Percentiles rank a stretch among this genome's conserved stretches.
Conservation (phyloP, 2,329 filamentous ascomycete genomes). For the Aspergillus sp. region DNA sequence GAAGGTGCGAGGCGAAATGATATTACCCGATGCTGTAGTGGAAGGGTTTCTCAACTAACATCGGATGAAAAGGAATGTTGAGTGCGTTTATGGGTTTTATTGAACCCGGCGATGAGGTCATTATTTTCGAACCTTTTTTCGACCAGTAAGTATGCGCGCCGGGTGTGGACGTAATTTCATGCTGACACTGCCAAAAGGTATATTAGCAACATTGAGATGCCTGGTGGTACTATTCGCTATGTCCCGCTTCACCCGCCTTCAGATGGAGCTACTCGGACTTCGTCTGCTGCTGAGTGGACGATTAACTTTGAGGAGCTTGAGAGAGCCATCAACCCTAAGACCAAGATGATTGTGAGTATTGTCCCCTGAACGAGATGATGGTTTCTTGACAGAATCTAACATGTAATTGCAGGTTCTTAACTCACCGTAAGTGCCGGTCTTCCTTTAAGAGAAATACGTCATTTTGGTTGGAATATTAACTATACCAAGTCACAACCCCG, state of each 20-base stretch:
- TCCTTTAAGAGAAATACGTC: no score
- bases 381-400: conserved; percentile 7
- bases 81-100: conserved; percentile 98
- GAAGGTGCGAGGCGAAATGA: conserved; percentile 29
- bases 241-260: conserved; percentile 87
- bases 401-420: conserved; percentile 36
- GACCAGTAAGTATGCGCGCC: conserved; percentile 59
- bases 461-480: no score
- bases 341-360: conserved; percentile 82
- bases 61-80: conserved; percentile 59
- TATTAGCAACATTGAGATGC: conserved; percentile 98
- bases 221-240: conserved; percentile 88
- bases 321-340: conserved; percentile 70
- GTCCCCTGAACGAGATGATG: conserved; percentile 33
- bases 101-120: conserved; percentile 89
- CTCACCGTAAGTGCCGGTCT: conserved; percentile 36
- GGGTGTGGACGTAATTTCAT: neutral
- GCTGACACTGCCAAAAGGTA: conserved; percentile 45
- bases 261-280: conserved; percentile 68
- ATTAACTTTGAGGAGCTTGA: conserved; percentile 79
- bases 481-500: conserved; percentile 64
- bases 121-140: conserved; percentile 97
- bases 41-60: neutral
- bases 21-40: neutral
- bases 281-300: conserved; percentile 79